These are phyloP conservation scores for Fusarium robinianum DNA, from an alignment of 2,329 filamentous ascomycete species.

Conservation along the genomic window DNA sequence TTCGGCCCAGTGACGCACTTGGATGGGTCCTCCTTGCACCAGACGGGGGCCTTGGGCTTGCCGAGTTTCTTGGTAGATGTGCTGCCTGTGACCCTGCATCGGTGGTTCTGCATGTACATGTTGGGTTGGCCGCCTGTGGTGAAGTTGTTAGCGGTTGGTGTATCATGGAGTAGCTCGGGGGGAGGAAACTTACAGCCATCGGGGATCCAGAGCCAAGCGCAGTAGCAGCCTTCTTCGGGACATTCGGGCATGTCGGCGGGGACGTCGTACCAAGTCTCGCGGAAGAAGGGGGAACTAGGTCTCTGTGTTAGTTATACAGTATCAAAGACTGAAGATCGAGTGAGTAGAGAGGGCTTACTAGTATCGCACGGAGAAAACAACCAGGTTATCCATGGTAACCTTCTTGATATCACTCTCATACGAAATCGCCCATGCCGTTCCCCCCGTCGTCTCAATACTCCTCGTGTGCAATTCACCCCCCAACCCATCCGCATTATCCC, in stretches of 20 bases:
- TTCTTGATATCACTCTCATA: conserved; percentile 52
- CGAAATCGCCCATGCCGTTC: conserved; percentile 56
- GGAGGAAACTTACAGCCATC: conserved; percentile 31
- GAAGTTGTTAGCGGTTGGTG: not conserved
- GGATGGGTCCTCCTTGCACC: conserved; percentile 46
- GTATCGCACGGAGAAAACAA: conserved; percentile 53
- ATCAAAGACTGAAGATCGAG: not conserved
- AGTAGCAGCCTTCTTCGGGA: conserved; percentile 38
- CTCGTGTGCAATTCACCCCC: conserved; percentile 54
- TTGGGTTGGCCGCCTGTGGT: conserved; percentile 35
- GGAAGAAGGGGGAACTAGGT: conserved; percentile 37
- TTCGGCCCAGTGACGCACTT: conserved; percentile 53
- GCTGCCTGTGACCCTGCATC: conserved; percentile 52
- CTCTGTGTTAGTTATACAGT: not conserved
- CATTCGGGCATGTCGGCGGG: conserved; percentile 36
- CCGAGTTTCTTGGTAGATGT: conserved; percentile 48
- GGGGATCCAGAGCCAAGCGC: conserved; percentile 40
- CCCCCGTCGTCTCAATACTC: conserved; percentile 48
- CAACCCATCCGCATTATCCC: conserved; percentile 40
- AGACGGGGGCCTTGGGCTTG: conserved; percentile 46
- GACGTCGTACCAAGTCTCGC: conserved; percentile 38
- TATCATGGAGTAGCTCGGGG: fast-evolving
- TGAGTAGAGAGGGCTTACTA: conserved; percentile 40
- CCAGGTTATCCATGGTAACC: conserved; percentile 56
- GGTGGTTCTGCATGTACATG: conserved; percentile 54